Conservation (phyloP, 495 filamentous ascomycete species). For the Hypoxylon crocopeplum region DNA sequence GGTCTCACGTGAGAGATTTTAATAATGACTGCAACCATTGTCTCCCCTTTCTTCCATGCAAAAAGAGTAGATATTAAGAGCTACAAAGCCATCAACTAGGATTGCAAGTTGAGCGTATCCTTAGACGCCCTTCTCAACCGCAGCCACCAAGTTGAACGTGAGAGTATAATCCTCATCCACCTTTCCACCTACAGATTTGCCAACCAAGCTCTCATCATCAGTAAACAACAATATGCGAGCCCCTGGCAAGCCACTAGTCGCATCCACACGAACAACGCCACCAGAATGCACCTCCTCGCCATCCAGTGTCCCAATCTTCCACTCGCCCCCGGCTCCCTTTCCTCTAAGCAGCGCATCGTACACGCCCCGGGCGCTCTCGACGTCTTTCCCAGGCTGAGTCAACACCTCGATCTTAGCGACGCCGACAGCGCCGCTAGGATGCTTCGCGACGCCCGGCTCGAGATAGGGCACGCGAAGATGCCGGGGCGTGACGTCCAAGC, state of each 20-base stretch:
- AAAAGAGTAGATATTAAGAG: too few species aligned
- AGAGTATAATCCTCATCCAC: conserved; percentile 12
- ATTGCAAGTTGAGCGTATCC: too few species aligned
- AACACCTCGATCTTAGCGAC: conserved; percentile 51
- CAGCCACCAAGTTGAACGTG: conserved; percentile 18
- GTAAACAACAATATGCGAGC: conserved; percentile 27
- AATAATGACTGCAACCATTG: too few species aligned
- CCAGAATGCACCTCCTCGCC: conserved; percentile 12
- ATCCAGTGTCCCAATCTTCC: conserved; percentile 1
- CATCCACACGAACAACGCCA: background rate
- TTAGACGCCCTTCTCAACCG: background rate
- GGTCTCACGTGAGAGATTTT: too few species aligned
- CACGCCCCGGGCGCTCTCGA: conserved; percentile 25
- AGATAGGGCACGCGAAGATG: conserved; percentile 50
- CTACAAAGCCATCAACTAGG: too few species aligned
- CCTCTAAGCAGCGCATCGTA: conserved; percentile 41
- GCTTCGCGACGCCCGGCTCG: conserved; percentile 38
- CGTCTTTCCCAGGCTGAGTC: conserved; percentile 29
- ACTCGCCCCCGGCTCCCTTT: background rate
- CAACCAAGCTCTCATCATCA: conserved; percentile 13
- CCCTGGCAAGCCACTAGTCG: background rate
- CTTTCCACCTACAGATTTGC: conserved; percentile 23
- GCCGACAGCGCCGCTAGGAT: conserved; percentile 55
- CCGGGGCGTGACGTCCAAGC: conserved; percentile 60
- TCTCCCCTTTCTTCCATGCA: too few species aligned